Conservation (phyloP, 2,329 filamentous ascomycete species). For the Phyllosticta paracitricarpa region DNA sequence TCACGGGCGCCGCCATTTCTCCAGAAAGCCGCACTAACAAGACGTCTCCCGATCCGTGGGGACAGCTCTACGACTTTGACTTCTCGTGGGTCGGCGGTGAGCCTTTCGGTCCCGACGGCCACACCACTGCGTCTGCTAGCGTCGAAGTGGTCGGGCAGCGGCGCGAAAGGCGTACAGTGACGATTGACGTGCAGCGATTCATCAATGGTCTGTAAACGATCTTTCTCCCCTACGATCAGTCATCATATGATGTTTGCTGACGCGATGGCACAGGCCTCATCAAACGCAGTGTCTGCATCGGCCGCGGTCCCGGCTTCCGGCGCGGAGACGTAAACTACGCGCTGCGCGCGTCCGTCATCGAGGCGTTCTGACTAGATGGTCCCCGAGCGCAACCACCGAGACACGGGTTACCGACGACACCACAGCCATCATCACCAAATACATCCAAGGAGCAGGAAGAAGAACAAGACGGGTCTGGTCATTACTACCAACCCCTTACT, state of each 20-base stretch:
- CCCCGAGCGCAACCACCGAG: background rate
- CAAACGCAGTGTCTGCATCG: constrained; percentile 32
- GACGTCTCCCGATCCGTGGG: constrained; percentile 1
- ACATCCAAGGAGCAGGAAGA: background rate
- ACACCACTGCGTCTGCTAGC: background rate
- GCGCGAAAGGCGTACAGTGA: constrained; percentile 26
- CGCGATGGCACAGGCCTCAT: constrained; percentile 20
- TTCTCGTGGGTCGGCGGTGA: constrained; percentile 7
- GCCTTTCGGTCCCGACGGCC: constrained; percentile 10
- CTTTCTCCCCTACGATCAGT: background rate
- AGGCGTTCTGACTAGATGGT: constrained; percentile 13
- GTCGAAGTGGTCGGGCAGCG: constrained; percentile 11
- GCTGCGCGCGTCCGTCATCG: constrained; percentile 25
- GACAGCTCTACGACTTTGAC: constrained; percentile 5
- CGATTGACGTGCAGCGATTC: constrained; percentile 34
- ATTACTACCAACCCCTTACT: background rate
- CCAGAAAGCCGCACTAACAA: background rate
- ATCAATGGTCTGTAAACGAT: constrained; percentile 30
- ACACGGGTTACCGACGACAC: background rate
- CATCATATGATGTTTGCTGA: background rate
- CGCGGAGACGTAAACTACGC: constrained; percentile 34
- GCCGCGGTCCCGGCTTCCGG: constrained; percentile 35
- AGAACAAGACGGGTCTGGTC: background rate
- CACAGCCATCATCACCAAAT: background rate
- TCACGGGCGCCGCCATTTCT: background rate